Percentiles rank a stretch among this genome's conserved stretches.
Conservation (phyloP, 192 early-diverging fungal species). For the Coemansia sp. region DNA sequence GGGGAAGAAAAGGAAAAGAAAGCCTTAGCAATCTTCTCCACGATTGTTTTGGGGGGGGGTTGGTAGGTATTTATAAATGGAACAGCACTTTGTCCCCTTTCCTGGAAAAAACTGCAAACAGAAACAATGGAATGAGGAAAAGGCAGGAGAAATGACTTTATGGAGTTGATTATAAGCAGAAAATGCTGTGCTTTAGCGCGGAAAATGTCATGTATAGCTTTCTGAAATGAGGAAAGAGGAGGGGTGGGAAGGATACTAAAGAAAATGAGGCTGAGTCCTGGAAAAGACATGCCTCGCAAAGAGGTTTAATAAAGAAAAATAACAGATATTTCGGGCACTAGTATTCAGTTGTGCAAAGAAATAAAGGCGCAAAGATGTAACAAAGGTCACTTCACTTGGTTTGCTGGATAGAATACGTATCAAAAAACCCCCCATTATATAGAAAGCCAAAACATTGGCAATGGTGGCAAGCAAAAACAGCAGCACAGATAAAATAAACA, state of each 20-base stretch:
- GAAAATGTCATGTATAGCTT: not conserved
- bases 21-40: not conserved
- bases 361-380: conserved; percentile 6
- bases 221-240: conserved; percentile 3
- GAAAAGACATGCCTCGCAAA: not conserved
- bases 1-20: not conserved
- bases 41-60: not conserved
- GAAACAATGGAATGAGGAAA: conserved; percentile 8
- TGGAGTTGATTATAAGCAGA: not conserved
- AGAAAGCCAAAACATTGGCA: not conserved
- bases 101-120: not conserved
- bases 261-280: conserved; percentile 6
- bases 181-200: not conserved
- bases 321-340: not conserved
- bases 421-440: not conserved
- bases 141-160: not conserved
- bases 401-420: not conserved
- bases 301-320: conserved; percentile 1
- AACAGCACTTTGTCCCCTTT: no score
- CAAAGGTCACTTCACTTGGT: not conserved
- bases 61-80: not conserved
- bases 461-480: not conserved
- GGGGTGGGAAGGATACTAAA: not conserved
- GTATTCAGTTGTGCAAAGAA: conserved; percentile 1
- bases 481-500: not conserved